Evolutionary conservation across 306 rosid genomes (phyloP).

Genomic region (Arachis hypogaea): DNA sequence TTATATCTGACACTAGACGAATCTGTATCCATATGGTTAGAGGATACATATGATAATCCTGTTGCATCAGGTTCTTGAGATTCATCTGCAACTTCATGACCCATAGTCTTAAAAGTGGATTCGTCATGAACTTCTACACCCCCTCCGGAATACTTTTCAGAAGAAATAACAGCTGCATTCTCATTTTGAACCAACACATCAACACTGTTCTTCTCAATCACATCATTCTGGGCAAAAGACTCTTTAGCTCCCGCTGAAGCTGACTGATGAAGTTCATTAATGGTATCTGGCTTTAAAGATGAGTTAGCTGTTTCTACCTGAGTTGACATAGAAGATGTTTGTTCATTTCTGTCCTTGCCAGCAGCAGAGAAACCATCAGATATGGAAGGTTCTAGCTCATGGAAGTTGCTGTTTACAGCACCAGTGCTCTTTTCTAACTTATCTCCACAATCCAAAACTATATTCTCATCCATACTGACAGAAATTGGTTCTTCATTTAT

Average conservation of each 20-base stretch:
- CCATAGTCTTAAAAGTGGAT: slow-evolving; percentile 40
- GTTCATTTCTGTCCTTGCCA: slow-evolving; percentile 45
- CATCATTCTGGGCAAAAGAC: slow-evolving; percentile 41
- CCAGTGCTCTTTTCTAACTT: slow-evolving; percentile 43
- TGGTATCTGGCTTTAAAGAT: slow-evolving; percentile 40
- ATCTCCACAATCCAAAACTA: slow-evolving; percentile 51
- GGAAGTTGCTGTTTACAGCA: slow-evolving; percentile 44
- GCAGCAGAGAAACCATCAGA: slow-evolving; percentile 48
- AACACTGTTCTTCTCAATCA: slow-evolving; percentile 48
- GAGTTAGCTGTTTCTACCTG: slow-evolving; percentile 45
- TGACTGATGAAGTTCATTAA: slow-evolving; percentile 45
- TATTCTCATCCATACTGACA: slow-evolving; percentile 46
- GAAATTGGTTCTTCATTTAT: slow-evolving; percentile 39
- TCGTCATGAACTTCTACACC: slow-evolving; percentile 40
- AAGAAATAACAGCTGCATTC: slow-evolving; percentile 47
- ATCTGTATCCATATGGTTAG: slow-evolving; percentile 54
- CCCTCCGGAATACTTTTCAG: slow-evolving; percentile 45
- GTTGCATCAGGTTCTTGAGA: slow-evolving; percentile 44
- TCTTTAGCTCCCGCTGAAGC: slow-evolving; percentile 45
- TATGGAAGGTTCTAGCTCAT: slow-evolving; percentile 47
- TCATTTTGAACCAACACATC: slow-evolving; percentile 47
- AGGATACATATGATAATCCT: slow-evolving; percentile 49
- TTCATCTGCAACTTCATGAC: slow-evolving; percentile 50
- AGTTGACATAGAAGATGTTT: slow-evolving; percentile 43
- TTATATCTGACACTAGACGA: slow-evolving; percentile 51